Conservation (phyloP, 83 land plant species). For the Diphasiastrum complanatum region DNA sequence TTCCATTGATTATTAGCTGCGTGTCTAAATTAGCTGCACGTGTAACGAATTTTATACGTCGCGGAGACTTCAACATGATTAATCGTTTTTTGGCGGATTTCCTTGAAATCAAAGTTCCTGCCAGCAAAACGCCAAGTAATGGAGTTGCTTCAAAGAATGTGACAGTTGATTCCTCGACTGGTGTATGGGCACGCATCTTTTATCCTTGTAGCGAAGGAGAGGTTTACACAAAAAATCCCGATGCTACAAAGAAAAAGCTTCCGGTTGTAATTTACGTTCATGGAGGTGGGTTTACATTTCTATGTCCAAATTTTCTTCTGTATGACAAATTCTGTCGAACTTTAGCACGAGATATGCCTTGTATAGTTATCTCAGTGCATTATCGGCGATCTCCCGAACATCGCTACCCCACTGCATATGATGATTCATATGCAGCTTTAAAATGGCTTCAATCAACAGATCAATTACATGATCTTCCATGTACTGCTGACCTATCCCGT, state of each 20-base stretch:
- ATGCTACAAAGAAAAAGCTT: slow-evolving; percentile 23
- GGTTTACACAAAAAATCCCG: too few relatives aligned
- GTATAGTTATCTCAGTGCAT: slow-evolving; percentile 51
- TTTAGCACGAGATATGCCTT: slow-evolving; percentile 37
- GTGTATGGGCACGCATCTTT: too few relatives aligned
- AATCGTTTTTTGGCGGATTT: too few relatives aligned
- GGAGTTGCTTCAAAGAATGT: too few relatives aligned
- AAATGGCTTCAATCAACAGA: slow-evolving; percentile 32
- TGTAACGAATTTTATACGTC: too few relatives aligned
- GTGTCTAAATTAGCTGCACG: too few relatives aligned
- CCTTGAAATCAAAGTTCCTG: too few relatives aligned
- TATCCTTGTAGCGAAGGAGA: too few relatives aligned
- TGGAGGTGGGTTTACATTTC: slow-evolving; percentile 67
- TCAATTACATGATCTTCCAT: neutral
- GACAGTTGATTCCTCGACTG: too few relatives aligned
- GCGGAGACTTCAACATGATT: too few relatives aligned
- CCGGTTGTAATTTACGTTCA: slow-evolving; percentile 58
- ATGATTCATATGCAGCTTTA: slow-evolving; percentile 49
- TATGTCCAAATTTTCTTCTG: slow-evolving; percentile 30
- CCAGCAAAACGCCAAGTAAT: too few relatives aligned
- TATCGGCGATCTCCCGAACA: slow-evolving; percentile 65
- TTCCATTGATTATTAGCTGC: too few relatives aligned
- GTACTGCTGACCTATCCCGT: slow-evolving; percentile 23
- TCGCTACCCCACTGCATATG: slow-evolving; percentile 48
- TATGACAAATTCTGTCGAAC: slow-evolving; percentile 63